Base-by-base conservation (phyloP, 148 eudicot genomes). In the Selenicereus undatus region DNA sequence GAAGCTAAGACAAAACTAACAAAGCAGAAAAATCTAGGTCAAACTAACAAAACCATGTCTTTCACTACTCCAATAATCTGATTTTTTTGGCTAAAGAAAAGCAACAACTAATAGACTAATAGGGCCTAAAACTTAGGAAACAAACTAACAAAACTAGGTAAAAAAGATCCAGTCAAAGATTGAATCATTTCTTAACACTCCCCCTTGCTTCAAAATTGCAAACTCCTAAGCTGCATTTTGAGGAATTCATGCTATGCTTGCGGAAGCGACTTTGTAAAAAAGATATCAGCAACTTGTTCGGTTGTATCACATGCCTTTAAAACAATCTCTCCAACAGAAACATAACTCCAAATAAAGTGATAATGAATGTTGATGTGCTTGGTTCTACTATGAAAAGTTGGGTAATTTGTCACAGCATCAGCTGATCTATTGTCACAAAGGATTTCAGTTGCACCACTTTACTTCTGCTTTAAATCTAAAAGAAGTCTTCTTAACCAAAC, bases 401-500 rank as follows among this genome's bases (percentile, higher is more conserved):
- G 78, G 52, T 84, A 81, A 21, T 66, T 84, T 3, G 74, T 77
- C 71, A 84, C 45, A 21, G 78, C 79, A 62, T 81, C 80, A 0
- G 83, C 58, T 27, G 78, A 39, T 45, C 14, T 72, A 42, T 84
- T 84, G 27, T 80, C 83, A 24, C 18, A 58, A 16, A 10, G 39
- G 2, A 64, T 13, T 13, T 7, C 72, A 16, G 16, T 39, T 6
- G 11, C 50, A 45, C 50, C 11, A 4, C 50, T 45, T 45, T 45
- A 4, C 50, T 45, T 45, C 50, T 62, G 71, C 52, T 42, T 9
- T 24, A 75, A 64, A 75, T 81, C 79, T 18, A 7, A 5, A 0
- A 75, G n/a, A 6, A 75, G 0, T 62, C 39, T 81, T 48, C 79
- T 65, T 11, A 81, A 58, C 81, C 81, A 78, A 11, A 77, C 11